Conservation (phyloP, 2,329 filamentous ascomycete species). For the Teratosphaeria epicoccoides region DNA sequence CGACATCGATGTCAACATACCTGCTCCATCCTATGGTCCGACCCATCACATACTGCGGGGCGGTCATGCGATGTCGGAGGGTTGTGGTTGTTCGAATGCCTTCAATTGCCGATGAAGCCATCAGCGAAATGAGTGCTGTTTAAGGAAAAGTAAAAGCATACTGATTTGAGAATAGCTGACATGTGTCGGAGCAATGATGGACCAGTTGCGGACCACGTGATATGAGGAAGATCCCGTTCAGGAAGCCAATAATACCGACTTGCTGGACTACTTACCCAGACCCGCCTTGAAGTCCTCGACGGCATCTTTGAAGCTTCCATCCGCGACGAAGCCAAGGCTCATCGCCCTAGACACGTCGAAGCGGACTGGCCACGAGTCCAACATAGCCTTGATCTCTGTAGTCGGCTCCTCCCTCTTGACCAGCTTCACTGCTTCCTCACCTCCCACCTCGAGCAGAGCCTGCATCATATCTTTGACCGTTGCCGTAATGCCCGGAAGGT, state of each 20-base stretch:
- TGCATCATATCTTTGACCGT: constrained; percentile 48
- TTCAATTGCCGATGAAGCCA: background rate
- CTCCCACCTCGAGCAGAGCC: constrained; percentile 45
- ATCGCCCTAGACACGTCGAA: constrained; percentile 48
- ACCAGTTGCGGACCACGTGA: too few species aligned
- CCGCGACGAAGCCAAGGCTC: constrained; percentile 41
- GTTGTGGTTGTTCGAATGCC: background rate
- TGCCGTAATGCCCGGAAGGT: constrained; percentile 45
- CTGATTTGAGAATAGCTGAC: constrained; percentile 1
- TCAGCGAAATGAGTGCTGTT: too few species aligned
- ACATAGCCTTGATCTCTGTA: constrained; percentile 40
- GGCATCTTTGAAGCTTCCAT: constrained; percentile 38
- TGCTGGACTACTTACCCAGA: constrained; percentile 15
- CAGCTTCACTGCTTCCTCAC: constrained; percentile 40
- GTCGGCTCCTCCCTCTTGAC: constrained; percentile 44
- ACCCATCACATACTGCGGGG: background rate
- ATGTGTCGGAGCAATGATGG: too few species aligned
- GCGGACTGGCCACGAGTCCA: constrained; percentile 46
- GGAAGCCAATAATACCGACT: too few species aligned
- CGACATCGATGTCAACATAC: background rate
- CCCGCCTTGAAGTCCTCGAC: constrained; percentile 34
- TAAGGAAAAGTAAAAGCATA: too few species aligned
- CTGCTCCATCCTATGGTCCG: background rate
- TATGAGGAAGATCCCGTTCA: too few species aligned
- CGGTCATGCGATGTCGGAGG: background rate